Conservation (phyloP, 495 filamentous ascomycete species). For the Immersiella caudata region DNA sequence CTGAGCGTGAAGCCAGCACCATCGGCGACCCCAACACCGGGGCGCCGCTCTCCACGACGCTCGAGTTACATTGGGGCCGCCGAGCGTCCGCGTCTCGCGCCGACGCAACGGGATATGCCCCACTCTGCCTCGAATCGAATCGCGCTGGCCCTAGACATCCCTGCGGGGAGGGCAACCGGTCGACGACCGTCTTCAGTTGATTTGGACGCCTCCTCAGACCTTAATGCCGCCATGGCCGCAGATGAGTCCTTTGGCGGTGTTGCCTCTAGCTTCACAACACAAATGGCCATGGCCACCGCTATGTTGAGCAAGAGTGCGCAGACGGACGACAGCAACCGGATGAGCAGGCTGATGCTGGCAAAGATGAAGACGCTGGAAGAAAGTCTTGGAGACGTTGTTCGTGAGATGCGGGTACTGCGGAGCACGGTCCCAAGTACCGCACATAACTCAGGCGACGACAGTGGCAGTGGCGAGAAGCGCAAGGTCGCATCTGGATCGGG, state of each 20-base stretch:
- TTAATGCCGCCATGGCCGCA: constrained; percentile 54
- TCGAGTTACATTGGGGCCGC: constrained; percentile 36
- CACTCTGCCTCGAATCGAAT: constrained; percentile 50
- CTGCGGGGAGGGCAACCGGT: constrained; percentile 20
- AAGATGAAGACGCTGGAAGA: constrained; percentile 91
- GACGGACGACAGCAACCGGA: constrained; percentile 66
- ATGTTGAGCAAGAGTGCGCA: constrained; percentile 35
- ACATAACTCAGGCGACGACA: constrained; percentile 45
- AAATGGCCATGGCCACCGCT: constrained; percentile 72
- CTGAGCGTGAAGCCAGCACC: constrained; percentile 42
- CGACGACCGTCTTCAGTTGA: constrained; percentile 60
- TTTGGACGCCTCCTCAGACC: constrained; percentile 70
- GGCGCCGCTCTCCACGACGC: constrained; percentile 55
- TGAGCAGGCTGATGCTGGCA: constrained; percentile 83
- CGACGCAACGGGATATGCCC: constrained; percentile 53
- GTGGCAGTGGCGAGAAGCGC: constrained; percentile 23
- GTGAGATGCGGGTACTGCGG: constrained; percentile 73
- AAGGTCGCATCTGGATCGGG: constrained; percentile 8
- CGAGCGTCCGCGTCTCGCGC: constrained; percentile 53
- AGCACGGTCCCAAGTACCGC: constrained; percentile 42
- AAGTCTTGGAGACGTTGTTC: constrained; percentile 78
- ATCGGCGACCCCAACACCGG: constrained; percentile 32
- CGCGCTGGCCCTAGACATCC: constrained; percentile 35
- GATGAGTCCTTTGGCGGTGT: constrained; percentile 66
- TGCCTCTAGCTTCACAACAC: constrained; percentile 76